Base-by-base conservation (phyloP, 805 yeast species). In the Diddensiella caesifluorescens region DNA sequence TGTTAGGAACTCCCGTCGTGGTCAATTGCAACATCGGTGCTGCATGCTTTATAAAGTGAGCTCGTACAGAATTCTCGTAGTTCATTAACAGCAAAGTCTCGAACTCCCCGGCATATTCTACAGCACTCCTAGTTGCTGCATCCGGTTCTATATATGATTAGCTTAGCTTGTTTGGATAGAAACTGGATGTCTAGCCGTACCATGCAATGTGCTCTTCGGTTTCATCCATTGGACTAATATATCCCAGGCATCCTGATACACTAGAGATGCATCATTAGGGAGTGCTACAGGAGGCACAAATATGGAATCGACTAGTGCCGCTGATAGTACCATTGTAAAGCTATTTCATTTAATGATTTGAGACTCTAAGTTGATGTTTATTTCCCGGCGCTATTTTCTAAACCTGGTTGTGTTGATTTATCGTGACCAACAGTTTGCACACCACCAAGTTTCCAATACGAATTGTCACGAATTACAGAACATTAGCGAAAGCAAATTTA, bases 1-100 rank as follows among this genome's bases (percentile, higher is more conserved):
- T n/a, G n/a, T 21, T 5, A 40, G 34, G 4, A 33, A 30, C 4
- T 27, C 23, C 28, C 25, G 36, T 19, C 30, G 22, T 13, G 30
- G 46, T 35, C 18, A 39, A 18, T 25, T 21, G 39, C 19, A 42
- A 12, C 22, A 21, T 13, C 7, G 51, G 45, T 9, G 33, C 34
- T n/a, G 42, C 49, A 22, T 19, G 32, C 23, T 42, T 34, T 22
- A 36, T 21, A 20, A 46, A 47, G 22, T 47, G 45, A 3, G 29
- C 35, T 7, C 39, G 30, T 4, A 47, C 43, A 5, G 38, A 35
- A 15, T 41, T 41, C 16, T 34, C 30, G 36, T 44, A 44, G 7
- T 9, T 3, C 27, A 15, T 26, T 4, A 38, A 27, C 12, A 38
- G 13, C 22, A 5, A 33, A 26, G 15, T 20, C 16, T 38, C 41